Base-by-base conservation (phyloP, 2,329 filamentous ascomycete species). In the Acrodontium crateriforme region DNA sequence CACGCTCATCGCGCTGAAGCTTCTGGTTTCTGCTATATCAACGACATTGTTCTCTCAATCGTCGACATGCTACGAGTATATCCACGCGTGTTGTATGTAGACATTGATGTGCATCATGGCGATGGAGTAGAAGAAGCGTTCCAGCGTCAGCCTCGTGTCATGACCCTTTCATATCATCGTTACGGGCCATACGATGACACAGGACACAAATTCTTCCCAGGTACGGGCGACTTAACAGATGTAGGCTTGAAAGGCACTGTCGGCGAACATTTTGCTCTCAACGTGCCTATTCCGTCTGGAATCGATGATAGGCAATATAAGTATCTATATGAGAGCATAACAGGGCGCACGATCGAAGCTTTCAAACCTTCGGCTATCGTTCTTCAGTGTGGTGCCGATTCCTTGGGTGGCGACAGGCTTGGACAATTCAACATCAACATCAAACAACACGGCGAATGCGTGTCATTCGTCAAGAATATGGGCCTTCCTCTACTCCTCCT, bases 381-480 rank as follows among this genome's bases (percentile, higher is more conserved):
- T 5, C 66, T 98, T 2, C 89, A 98, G 56, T 95, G 89, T 50
- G 89, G 89, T 33, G 89, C 87, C 24, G 89, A 98, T 62, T 91
- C 81, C 21, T 69, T 98, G 1, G 87, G 85, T 20, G 87, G 89
- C 37, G 89, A 98, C 56, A 71, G 89, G 13, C 71, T 98, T 0
- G 89, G 89, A 26, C 78, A 84, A 38, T 98, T 98, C 67, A 98
- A 95, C 51, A 72, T 98, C 35, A 91, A 93, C 53, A 89, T 98
- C 35, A 77, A 83, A 51, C 87, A 85, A 9, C 89, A 98, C 56
- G 87, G 84, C 29, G 77, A 78, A 39, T 98, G 89, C 53, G 82
- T 94, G 33, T 73, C 77, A 27, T 94, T 78, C 46, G 83, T 85
- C 55, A 95, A 95, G 55, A 71, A 65, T 25, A 72, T 84, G 38